A percentile compares a stretch with the other conserved stretches of the same genome.
Evolutionary conservation across 1,139 yeast genomes (phyloP).

Genomic region (Magnusiomyces fungicola): DNA sequence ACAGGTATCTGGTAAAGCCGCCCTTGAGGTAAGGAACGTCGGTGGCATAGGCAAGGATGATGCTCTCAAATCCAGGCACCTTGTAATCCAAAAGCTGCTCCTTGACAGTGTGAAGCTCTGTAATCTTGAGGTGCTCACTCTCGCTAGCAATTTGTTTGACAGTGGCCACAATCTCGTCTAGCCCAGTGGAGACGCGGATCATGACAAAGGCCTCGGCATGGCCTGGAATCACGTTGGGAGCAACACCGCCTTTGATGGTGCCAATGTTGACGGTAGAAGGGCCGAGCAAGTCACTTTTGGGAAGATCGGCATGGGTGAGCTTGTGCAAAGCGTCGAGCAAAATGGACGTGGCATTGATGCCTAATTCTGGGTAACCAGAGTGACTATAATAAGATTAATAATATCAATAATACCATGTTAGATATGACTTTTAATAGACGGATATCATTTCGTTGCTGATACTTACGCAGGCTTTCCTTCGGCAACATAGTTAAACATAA

Average conservation of each 20-base stretch:
- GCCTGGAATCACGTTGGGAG: constrained; percentile 60
- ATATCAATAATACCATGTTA: no score
- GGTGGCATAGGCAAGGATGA: constrained; percentile 53
- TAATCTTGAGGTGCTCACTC: constrained; percentile 24
- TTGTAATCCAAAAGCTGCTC: constrained; percentile 51
- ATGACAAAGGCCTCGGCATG: constrained; percentile 44
- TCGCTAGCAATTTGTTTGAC: constrained; percentile 35
- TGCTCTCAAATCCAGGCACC: constrained; percentile 56
- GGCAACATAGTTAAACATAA: constrained; percentile 37
- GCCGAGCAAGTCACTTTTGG: constrained; percentile 49
- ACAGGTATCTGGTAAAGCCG: constrained; percentile 43
- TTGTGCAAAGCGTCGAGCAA: constrained; percentile 46
- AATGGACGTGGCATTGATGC: constrained; percentile 54
- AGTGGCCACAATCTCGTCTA: constrained; percentile 32
- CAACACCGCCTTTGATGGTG: constrained; percentile 48
- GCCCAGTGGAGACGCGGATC: constrained; percentile 48
- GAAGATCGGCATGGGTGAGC: constrained; percentile 36
- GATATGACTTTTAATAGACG: no score
- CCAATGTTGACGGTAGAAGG: constrained; percentile 59
- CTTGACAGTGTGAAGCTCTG: constrained; percentile 23
- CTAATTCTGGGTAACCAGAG: constrained; percentile 65
- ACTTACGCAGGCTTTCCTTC: constrained; percentile 46
- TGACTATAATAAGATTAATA: constrained; percentile 39
- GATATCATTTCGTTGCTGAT: neutral
- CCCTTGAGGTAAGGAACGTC: constrained; percentile 50